Evolutionary conservation across 345 rosid species (phyloP), one percentile per base, ranked within the genome.

Genomic region (Lepidium africanum): DNA sequence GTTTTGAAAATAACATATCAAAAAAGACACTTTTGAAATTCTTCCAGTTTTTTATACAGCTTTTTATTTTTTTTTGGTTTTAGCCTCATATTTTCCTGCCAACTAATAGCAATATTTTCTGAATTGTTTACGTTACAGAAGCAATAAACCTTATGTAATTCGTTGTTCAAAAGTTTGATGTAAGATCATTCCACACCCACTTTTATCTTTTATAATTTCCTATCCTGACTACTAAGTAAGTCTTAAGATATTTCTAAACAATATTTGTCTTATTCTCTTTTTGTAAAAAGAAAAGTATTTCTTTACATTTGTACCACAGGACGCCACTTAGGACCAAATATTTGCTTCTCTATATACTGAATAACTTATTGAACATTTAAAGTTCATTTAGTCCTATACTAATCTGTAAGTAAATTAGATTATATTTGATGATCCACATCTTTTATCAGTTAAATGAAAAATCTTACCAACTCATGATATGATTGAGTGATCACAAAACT

Each of bases 181-280:
- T 47, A 30, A 30, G 38, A 57, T 57, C 38, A 64, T 73, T 41
- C 40, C 61, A 49, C 54, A 65, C 48, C 67, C 72, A 73, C 33
- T 46, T 57, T 40, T 15, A 38, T 23, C 32, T 10, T 38, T 69
- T 69, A n/a, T 27, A 21, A 11, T 47, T 38, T 27, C n/a, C 37
- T 14, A 25, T 7, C 32, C 15, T 16, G 33, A 27, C 38, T 6
- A 39, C 30, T 51, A 37, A 54, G 76, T 51, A 37, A 54, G 76
- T 37, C 33, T 63, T 46, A 37, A 55, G 56, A 71, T 71, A 46
- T 72, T 72, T 51, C 50, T 55, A 63, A 38, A 16, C 58, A 17
- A 37, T 23, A 45, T 5, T 10, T 71, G 63, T 43, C 57, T 42
- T 25, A 25, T 32, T 14, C 32, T 52, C 55, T 43, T 60, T 71